Evolutionary conservation across 345 rosid genomes (phyloP), one percentile per base, ranked within the genome.

Genomic region (Passiflora organensis): DNA sequence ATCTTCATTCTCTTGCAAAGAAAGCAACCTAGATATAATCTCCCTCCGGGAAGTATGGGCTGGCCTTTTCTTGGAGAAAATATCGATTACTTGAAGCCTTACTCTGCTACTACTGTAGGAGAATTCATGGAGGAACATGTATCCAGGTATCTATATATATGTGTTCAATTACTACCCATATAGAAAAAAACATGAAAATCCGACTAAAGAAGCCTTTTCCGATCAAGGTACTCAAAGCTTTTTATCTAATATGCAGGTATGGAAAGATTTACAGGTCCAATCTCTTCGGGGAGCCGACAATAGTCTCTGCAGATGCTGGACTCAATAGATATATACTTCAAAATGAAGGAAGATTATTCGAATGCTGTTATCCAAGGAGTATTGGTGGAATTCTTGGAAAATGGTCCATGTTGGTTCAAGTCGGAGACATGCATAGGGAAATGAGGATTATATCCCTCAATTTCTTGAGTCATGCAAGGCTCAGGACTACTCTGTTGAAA

Each of bases 401-500:
- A 76, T 91, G 99, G 96, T 91, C 99, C 50, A 91, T 89, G 99
- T 60, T 89, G 74, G 99, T 91, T 70, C 76, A 88, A 25, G 99
- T 91, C 32, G 99, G 99, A 6, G 99, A 91, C 79, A 86, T 91
- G 96, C 98, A 91, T 32, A 69, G 96, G 70, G 89, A 88, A 65
- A 91, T 91, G 99, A 80, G 99, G 64, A 76, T 60, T 47, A 91
- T 91, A 51, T 86, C 99, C 2, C 87, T 91, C 23, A 89, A 86
- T 55, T 91, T 91, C 61, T 48, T 91, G 17, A 86, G 91, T 66
- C 83, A 86, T 32, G 95, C 87, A 48, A 78, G 96, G 77, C 83
- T 91, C 39, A 78, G 82, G 58, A 82, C 84, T 6, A 84, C 76
- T 67, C 75, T 91, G 0, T 63, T 91, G 36, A 78, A 62, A 60